Base-by-base conservation (phyloP, 2,329 filamentous ascomycete species). In the Hymenotorrendiella dingleyae region DNA sequence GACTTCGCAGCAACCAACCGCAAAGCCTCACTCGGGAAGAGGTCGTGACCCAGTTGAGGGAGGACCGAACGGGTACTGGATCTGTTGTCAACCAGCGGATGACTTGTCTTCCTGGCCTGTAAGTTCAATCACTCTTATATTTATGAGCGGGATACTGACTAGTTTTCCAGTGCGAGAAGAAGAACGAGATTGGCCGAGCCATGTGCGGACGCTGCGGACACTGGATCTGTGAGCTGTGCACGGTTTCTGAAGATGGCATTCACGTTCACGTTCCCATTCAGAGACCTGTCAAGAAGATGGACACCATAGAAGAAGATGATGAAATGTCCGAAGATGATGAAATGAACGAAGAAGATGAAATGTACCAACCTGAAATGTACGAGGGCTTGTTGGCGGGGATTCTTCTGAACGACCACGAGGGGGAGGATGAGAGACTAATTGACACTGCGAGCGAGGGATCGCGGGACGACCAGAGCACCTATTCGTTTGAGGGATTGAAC, bases 191-290 rank as follows among this genome's bases (percentile, higher is more conserved):
- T 6, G n/a, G n/a, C 1, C 11, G 17, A 12, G n/a, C 12, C 2
- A 24, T 22, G 3, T 43, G 41, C 21, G 34, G 24, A 19, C 17
- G 40, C 5, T 43, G 40, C 14, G 34, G 40, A n/a, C 40, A 43
- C 19, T 33, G 27, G 34, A 22, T 26, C 27, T 43, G 41, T 27
- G 41, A 33, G 6, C 7, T 6, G 2, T 43, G 41, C 19, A 19
- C 21, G 14, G 17, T 38, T 30, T 3, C 17, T 4, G 19, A 33
- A 19, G 12, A 24, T n/a, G n/a, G n/a, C n/a, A n/a, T n/a, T n/a
- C n/a, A n/a, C n/a, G n/a, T n/a, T n/a, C n/a, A n/a, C n/a, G n/a
- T n/a, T n/a, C n/a, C n/a, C n/a, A n/a, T n/a, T n/a, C n/a, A n/a
- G n/a, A n/a, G n/a, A n/a, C n/a, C n/a, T n/a, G n/a, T n/a, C 6